A percentile compares a stretch with the other conserved stretches of the same genome.
Conservation (phyloP, 2,329 filamentous ascomycete species). For the Venturia nashicola region DNA sequence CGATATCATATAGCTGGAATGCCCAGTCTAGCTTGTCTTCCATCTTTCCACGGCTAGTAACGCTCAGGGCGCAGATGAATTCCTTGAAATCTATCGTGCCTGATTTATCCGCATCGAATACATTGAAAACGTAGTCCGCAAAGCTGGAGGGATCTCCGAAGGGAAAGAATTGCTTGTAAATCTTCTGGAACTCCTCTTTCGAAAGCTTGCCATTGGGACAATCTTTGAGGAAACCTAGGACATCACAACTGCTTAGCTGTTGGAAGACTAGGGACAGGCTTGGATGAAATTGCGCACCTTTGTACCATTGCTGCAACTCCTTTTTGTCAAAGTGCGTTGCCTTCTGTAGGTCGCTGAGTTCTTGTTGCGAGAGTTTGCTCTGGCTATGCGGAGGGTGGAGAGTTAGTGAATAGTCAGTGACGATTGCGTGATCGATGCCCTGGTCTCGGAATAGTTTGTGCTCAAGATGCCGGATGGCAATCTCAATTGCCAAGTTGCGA, state of each 20-base stretch:
- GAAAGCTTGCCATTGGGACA: conserved; percentile 93
- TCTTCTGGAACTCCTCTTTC: conserved; percentile 98
- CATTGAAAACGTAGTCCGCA: conserved; percentile 98
- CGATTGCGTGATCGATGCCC: not conserved
- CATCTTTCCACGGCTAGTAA: conserved; percentile 96
- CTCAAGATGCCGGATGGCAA: not conserved
- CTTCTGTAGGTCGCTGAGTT: conserved; percentile 90
- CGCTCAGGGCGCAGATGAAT: conserved; percentile 95
- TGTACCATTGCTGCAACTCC: conserved; percentile 99
- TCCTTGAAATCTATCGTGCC: conserved; percentile 99
- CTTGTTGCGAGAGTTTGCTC: conserved; percentile 94
- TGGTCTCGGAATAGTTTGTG: not conserved
- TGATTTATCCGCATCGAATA: conserved; percentile 95
- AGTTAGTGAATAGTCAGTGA: not conserved
- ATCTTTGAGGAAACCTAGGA: conserved; percentile 86
- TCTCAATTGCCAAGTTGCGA: not conserved
- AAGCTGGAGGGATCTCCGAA: conserved; percentile 96
- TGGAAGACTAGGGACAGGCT: not conserved
- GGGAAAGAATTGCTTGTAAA: conserved; percentile 98
- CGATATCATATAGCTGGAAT: conserved; percentile 98
- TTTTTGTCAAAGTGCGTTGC: conserved; percentile 99
- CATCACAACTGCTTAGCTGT: conserved; percentile 4
- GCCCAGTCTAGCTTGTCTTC: conserved; percentile 99
- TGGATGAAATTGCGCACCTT: conserved; percentile 54
- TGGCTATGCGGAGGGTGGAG: conserved; percentile 47